phyloP scores from a whole-genome alignment of 139 green algal genomes.

The Tetraselmis chui region DNA sequence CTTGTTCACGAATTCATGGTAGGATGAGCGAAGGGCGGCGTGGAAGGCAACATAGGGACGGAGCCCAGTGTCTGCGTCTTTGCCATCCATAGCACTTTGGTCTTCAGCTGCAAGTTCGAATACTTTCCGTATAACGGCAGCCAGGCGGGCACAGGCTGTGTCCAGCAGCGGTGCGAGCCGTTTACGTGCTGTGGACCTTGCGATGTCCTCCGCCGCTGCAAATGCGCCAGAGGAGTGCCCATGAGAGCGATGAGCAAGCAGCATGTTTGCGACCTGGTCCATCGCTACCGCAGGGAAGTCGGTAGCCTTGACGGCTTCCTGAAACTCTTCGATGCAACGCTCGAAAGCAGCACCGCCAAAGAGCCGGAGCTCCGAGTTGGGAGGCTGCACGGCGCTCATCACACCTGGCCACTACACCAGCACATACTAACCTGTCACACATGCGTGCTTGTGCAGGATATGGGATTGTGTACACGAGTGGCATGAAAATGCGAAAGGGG shows the following conservation, averaged over 20 bases:
- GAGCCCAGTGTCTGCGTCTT: conserved; percentile 45
- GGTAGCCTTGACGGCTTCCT: conserved; percentile 54
- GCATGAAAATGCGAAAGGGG: no score
- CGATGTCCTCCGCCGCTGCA: conserved; percentile 75
- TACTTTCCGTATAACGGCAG: conserved; percentile 51
- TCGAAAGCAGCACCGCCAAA: conserved; percentile 90
- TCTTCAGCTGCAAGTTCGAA: conserved; percentile 66
- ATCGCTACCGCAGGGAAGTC: conserved; percentile 68
- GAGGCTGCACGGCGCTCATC: conserved; percentile 26
- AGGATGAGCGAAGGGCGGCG: conserved; percentile 54
- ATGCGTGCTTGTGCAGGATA: no score
- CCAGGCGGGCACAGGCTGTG: conserved; percentile 61
- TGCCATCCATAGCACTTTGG: conserved; percentile 13
- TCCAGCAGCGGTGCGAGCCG: conserved; percentile 75
- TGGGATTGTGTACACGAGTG: no score
- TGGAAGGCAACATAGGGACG: conserved; percentile 70
- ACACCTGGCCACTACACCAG: conserved; percentile 55
- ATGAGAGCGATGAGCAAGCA: conserved; percentile 50
- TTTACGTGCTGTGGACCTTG: conserved; percentile 52
- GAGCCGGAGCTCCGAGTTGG: conserved; percentile 70
- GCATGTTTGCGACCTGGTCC: conserved; percentile 77
- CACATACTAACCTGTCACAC: no score
- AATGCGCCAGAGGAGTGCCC: conserved; percentile 10
- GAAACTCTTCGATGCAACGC: conserved; percentile 81
- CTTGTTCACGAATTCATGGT: conserved; percentile 54